Conservation (phyloP, 2,329 filamentous ascomycete species). For the Fusarium abutilonis region DNA sequence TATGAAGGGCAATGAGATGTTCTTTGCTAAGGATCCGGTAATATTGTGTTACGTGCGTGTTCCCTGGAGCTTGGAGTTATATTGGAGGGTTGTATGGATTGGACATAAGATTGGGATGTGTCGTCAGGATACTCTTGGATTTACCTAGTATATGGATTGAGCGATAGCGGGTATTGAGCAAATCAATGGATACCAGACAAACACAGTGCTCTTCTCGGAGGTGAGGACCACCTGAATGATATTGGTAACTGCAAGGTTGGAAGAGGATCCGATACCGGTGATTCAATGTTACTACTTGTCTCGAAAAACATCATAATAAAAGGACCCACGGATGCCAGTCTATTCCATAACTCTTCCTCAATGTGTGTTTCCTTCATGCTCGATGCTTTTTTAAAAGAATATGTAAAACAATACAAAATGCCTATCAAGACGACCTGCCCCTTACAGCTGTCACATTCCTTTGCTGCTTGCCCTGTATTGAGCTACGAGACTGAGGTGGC, state of each 20-base stretch:
- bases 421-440: not conserved
- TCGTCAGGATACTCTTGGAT: constrained; percentile 7
- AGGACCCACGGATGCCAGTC: constrained; percentile 8
- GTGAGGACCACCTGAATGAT: not conserved
- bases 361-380: constrained; percentile 7
- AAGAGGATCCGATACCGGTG: not conserved
- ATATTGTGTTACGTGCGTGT: not conserved
- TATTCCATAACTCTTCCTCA: constrained; percentile 11
- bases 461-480: not conserved
- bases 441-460: not conserved
- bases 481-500: constrained; percentile 1
- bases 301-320: constrained; percentile 1
- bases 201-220: not conserved
- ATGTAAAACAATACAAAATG: constrained; percentile 14
- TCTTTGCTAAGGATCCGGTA: not conserved
- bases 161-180: constrained; percentile 21
- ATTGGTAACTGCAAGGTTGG: not conserved
- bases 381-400: constrained; percentile 4
- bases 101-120: constrained; percentile 17
- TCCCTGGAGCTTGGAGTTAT: constrained; percentile 35
- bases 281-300: not conserved
- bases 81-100: constrained; percentile 7
- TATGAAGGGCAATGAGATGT: constrained; percentile 49
- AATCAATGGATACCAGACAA: constrained; percentile 21
- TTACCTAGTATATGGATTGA: constrained; percentile 13